These are phyloP conservation scores for Leccinum fallax DNA, from an alignment of 1,284 basidiomycete species.

Conservation along the genomic window DNA sequence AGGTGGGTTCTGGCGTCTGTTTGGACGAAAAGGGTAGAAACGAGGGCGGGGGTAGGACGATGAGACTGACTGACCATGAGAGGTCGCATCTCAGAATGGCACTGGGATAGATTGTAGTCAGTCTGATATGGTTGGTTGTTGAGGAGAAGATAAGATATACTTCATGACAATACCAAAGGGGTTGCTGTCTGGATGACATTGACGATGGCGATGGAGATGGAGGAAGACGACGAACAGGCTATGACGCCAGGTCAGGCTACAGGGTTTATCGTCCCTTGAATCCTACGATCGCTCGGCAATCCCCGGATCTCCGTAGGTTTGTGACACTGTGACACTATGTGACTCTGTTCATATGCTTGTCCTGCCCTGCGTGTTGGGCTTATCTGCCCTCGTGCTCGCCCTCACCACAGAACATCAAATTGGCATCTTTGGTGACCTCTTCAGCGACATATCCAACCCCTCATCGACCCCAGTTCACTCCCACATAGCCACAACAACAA, in stretches of 20 bases:
- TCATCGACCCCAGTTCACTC: background rate
- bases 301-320: constrained; percentile 8
- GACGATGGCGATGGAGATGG: constrained; percentile 9
- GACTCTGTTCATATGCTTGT: background rate
- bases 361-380: constrained; percentile 2
- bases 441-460: background rate
- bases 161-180: constrained; percentile 77
- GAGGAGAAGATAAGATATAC: constrained; percentile 40
- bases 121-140: background rate
- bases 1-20: constrained; percentile 71
- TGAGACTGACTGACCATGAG: constrained; percentile 60
- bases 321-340: background rate
- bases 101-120: constrained; percentile 45
- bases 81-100: constrained; percentile 77
- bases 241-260: constrained; percentile 16
- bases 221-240: background rate
- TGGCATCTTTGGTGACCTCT: constrained; percentile 23
- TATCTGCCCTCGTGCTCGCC: constrained; percentile 5
- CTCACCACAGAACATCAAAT: background rate
- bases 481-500: background rate
- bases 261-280: background rate
- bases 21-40: constrained; percentile 1
- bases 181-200: constrained; percentile 69
- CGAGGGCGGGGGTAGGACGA: background rate
- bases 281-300: constrained; percentile 6